Conservation (phyloP, 495 filamentous ascomycete genomes). For the Podospora tetraspora region DNA sequence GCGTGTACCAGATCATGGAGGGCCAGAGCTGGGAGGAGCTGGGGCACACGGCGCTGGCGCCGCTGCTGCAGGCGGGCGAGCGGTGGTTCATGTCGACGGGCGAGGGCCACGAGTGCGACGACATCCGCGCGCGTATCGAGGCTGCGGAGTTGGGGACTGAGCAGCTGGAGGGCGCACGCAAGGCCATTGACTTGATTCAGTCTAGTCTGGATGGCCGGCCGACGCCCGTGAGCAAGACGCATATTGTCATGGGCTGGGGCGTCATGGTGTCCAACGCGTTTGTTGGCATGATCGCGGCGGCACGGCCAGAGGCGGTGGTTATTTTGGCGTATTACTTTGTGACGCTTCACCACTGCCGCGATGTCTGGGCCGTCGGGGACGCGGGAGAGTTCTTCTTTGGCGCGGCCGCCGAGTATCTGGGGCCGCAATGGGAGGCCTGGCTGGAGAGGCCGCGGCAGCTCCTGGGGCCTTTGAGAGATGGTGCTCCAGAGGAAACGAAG, state of each 20-base stretch:
- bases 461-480: constrained; percentile 11
- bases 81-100: constrained; percentile 12
- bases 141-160: constrained; percentile 1
- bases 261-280: constrained; percentile 21
- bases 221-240: neutral
- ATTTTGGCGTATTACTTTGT: constrained; percentile 31
- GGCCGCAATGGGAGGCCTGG: constrained; percentile 25
- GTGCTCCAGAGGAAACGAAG: neutral
- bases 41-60: constrained; percentile 18
- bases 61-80: constrained; percentile 20
- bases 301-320: constrained; percentile 26
- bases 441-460: constrained; percentile 24
- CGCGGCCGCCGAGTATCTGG: constrained; percentile 19
- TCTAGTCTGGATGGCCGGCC: constrained; percentile 24
- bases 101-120: constrained; percentile 25
- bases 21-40: constrained; percentile 23
- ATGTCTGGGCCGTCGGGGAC: constrained; percentile 24
- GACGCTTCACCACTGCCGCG: constrained; percentile 21
- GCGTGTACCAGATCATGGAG: constrained; percentile 32
- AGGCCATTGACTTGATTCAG: constrained; percentile 24
- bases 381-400: constrained; percentile 24
- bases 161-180: constrained; percentile 2
- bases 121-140: constrained; percentile 17
- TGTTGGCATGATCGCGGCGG: constrained; percentile 21
- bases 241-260: constrained; percentile 22